phyloP scores from a whole-genome alignment of 192 early-diverging fungal genomes.

The Entomortierella chlamydospora region DNA sequence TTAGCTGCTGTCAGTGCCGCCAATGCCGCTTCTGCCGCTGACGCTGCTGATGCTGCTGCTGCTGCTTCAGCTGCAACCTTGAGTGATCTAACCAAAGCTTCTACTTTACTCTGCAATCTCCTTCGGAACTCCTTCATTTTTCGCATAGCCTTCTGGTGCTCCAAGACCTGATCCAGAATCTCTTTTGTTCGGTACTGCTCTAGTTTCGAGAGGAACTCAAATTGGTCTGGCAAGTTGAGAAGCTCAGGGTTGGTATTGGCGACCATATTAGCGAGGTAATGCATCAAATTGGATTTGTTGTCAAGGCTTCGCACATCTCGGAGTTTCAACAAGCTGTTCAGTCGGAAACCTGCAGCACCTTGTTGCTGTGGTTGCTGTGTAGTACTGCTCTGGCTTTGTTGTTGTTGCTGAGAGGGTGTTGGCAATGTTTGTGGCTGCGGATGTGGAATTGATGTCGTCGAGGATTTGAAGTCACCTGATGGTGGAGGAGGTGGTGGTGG shows the following conservation, averaged over 20 bases:
- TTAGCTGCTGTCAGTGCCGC: neutral
- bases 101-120: slow-evolving; percentile 14
- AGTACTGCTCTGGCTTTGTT: neutral
- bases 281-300: slow-evolving; percentile 51
- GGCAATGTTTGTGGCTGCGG: neutral
- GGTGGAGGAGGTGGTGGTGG: slow-evolving; percentile 19
- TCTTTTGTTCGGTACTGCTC: slow-evolving; percentile 44
- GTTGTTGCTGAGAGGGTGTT: neutral
- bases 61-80: neutral
- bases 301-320: slow-evolving; percentile 45
- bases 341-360: slow-evolving; percentile 49
- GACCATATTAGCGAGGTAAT: slow-evolving; percentile 50
- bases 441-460: neutral
- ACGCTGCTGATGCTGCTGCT: too few species aligned
- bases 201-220: slow-evolving; percentile 27
- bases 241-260: slow-evolving; percentile 44
- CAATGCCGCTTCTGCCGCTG: neutral
- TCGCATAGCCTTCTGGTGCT: slow-evolving; percentile 37
- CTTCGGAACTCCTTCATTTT: slow-evolving; percentile 10
- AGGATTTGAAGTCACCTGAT: neutral
- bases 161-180: slow-evolving; percentile 45
- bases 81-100: neutral
- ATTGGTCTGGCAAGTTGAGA: slow-evolving; percentile 31
- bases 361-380: slow-evolving; percentile 12
- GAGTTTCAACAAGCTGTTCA: slow-evolving; percentile 36